These are phyloP conservation scores for Fraxinus velutina DNA, from an alignment of 305 asterid species.

Conservation along the genomic window DNA sequence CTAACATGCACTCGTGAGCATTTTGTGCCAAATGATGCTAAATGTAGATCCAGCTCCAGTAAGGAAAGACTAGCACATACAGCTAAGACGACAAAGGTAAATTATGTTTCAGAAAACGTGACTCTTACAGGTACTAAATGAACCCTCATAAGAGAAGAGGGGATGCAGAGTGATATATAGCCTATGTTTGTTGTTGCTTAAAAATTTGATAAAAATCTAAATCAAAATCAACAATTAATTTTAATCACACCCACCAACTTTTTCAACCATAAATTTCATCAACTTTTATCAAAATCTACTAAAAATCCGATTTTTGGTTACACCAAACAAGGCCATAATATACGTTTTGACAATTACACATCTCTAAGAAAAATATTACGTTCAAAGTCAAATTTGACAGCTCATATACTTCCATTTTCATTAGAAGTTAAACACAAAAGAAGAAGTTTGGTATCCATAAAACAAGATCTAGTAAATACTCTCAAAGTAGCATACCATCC, in stretches of 20 bases:
- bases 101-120: neutral
- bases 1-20: neutral
- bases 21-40: neutral
- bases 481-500: constrained; percentile 67
- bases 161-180: neutral
- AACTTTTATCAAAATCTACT: neutral
- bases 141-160: neutral
- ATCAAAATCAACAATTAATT: neutral
- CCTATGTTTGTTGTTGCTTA: neutral
- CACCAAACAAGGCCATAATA: neutral
- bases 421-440: neutral
- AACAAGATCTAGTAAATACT: constrained; percentile 2
- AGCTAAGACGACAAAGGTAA: neutral
- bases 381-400: constrained; percentile 2
- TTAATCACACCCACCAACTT: neutral
- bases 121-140: neutral
- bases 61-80: neutral
- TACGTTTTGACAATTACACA: neutral
- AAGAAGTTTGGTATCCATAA: neutral
- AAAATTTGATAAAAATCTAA: neutral
- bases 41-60: neutral
- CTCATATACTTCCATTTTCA: neutral
- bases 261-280: neutral
- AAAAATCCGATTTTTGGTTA: neutral
- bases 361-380: neutral